Evolutionary conservation across 257 asterid species (phyloP).

Genomic region (Agastache rugosa): DNA sequence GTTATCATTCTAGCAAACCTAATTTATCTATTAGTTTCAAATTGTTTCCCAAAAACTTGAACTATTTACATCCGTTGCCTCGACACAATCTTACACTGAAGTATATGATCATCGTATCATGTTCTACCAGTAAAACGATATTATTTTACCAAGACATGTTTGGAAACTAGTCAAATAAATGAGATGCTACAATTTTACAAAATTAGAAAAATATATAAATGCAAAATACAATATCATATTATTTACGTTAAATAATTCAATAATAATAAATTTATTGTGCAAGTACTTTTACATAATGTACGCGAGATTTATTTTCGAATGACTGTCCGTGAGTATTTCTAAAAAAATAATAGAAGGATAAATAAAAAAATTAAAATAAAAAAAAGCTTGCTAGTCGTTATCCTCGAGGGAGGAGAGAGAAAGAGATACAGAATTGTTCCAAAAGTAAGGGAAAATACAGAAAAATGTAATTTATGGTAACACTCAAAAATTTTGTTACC

Average conservation of each 20-base stretch:
- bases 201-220: neutral
- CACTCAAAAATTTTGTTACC: neutral
- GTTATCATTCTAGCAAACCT: neutral
- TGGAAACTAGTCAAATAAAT: too few species aligned
- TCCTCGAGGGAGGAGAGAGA: conserved; percentile 1
- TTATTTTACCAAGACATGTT: too few species aligned
- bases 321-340: neutral
- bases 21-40: neutral
- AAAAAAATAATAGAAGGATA: neutral
- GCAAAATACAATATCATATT: too few species aligned
- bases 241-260: too few species aligned
- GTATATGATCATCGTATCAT: too few species aligned
- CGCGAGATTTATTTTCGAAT: too few species aligned
- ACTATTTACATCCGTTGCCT: too few species aligned
- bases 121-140: too few species aligned
- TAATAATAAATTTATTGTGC: neutral
- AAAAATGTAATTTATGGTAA: neutral
- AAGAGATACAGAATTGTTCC: conserved; percentile 34
- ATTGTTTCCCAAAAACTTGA: neutral
- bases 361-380: too few species aligned
- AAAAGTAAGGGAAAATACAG: conserved; percentile 32
- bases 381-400: neutral
- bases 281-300: neutral
- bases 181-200: too few species aligned
- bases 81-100: too few species aligned